Percentiles rank a stretch among this genome's conserved stretches.
Conservation (phyloP, 2,329 filamentous ascomycete species). For the Emergomyces pasteurianus region DNA sequence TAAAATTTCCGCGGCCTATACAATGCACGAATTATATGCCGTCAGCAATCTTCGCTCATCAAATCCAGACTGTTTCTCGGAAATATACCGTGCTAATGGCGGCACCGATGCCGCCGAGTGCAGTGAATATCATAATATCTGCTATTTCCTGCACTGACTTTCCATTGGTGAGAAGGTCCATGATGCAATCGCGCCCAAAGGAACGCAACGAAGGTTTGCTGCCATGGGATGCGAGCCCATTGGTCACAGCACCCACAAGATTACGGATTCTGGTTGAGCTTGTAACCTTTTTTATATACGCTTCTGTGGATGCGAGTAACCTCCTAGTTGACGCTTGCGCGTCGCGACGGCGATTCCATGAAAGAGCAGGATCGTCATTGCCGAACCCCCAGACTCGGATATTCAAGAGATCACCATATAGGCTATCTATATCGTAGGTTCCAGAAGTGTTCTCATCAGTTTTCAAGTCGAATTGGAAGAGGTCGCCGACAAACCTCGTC, state of each 20-base stretch:
- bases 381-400: slow-evolving; percentile 37
- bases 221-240: slow-evolving; percentile 16
- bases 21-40: not conserved
- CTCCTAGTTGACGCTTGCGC: slow-evolving; percentile 29
- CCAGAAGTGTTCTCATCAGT: slow-evolving; percentile 15
- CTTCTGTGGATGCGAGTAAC: slow-evolving; percentile 28
- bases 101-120: slow-evolving; percentile 32
- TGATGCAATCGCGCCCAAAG: slow-evolving; percentile 29
- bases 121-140: slow-evolving; percentile 13
- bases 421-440: slow-evolving; percentile 39
- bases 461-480: slow-evolving; percentile 13
- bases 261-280: slow-evolving; percentile 14
- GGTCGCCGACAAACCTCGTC: slow-evolving; percentile 14
- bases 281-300: slow-evolving; percentile 28
- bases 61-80: not conserved
- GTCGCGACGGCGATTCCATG: slow-evolving; percentile 35
- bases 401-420: slow-evolving; percentile 37
- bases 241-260: slow-evolving; percentile 21
- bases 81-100: slow-evolving; percentile 27
- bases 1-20: slow-evolving; percentile 34
- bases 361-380: slow-evolving; percentile 36
- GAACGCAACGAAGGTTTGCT: slow-evolving; percentile 28
- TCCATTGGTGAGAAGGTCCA: slow-evolving; percentile 23
- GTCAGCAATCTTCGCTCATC: not conserved
- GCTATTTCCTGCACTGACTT: slow-evolving; percentile 10